Conservation (phyloP, 345 rosid species). For the Eucalyptus brandiana region DNA sequence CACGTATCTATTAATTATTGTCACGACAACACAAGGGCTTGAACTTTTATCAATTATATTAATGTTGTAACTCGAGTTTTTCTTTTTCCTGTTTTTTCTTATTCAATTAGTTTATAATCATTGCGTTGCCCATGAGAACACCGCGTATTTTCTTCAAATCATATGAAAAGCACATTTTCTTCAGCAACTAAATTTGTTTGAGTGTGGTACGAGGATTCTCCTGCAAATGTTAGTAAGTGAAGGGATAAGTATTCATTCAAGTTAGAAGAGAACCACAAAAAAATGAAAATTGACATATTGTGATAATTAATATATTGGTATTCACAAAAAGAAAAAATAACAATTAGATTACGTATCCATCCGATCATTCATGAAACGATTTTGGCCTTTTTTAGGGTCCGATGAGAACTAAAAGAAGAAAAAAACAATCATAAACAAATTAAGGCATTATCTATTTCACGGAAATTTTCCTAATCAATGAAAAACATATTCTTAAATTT, state of each 20-base stretch:
- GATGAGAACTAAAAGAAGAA: background rate
- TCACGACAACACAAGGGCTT: background rate
- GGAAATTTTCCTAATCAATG: background rate
- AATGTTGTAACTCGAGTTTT: background rate
- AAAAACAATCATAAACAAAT: background rate
- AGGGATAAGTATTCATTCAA: background rate
- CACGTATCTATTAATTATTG: background rate
- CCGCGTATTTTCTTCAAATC: background rate
- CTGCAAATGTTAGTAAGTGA: background rate
- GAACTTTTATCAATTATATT: background rate
- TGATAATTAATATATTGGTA: background rate
- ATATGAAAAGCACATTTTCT: background rate
- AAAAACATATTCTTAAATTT: background rate
- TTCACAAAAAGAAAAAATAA: background rate
- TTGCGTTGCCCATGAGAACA: background rate
- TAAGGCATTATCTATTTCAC: background rate
- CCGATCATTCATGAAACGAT: background rate
- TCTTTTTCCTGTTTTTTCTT: background rate
- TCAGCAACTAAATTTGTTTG: background rate
- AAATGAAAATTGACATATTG: background rate
- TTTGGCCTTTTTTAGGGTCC: background rate
- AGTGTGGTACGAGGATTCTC: background rate
- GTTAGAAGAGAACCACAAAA: background rate
- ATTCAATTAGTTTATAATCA: background rate
- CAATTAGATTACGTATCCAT: background rate